Evolutionary conservation across 2,329 filamentous ascomycete species (phyloP).

Genomic region (Blumeria graminis): DNA sequence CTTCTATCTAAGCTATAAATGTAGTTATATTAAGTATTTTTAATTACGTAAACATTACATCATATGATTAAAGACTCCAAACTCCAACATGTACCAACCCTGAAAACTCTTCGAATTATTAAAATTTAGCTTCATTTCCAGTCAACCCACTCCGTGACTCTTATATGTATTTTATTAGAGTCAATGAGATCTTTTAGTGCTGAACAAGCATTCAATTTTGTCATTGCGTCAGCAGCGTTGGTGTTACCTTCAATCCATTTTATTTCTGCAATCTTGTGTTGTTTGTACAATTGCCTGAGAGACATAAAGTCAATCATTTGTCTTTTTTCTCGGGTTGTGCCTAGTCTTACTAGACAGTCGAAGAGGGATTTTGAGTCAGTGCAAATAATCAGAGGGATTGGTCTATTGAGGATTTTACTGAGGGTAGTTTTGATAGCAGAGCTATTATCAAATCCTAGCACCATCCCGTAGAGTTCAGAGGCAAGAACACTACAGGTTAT

Average conservation of each 20-base stretch:
- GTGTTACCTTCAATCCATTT: conserved; percentile 2
- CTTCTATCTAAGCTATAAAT: too few relatives aligned
- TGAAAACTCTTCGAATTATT: background rate
- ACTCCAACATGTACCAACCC: background rate
- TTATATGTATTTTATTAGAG: conserved; percentile 2
- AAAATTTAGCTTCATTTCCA: background rate
- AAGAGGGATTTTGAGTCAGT: conserved; percentile 1
- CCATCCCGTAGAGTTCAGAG: conserved; percentile 4
- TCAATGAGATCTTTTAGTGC: conserved; percentile 3
- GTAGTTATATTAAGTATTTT: too few relatives aligned
- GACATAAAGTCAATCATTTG: conserved; percentile 1
- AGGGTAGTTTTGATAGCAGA: conserved; percentile 1
- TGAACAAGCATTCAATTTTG: conserved; percentile 3
- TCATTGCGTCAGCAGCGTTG: conserved; percentile 5
- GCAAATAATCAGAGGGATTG: background rate
- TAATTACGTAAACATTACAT: too few relatives aligned
- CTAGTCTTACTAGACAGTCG: conserved; percentile 1
- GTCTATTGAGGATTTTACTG: background rate
- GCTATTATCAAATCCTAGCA: conserved; percentile 2
- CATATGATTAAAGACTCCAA: background rate
- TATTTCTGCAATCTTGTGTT: background rate
- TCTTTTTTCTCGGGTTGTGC: background rate
- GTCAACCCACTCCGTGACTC: conserved; percentile 3
- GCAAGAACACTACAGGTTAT: conserved; percentile 5
- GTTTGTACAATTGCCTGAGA: background rate